Evolutionary conservation across 1,139 yeast species (phyloP), one percentile per base, ranked within the genome.

Genomic region (Meyerozyma sp.): DNA sequence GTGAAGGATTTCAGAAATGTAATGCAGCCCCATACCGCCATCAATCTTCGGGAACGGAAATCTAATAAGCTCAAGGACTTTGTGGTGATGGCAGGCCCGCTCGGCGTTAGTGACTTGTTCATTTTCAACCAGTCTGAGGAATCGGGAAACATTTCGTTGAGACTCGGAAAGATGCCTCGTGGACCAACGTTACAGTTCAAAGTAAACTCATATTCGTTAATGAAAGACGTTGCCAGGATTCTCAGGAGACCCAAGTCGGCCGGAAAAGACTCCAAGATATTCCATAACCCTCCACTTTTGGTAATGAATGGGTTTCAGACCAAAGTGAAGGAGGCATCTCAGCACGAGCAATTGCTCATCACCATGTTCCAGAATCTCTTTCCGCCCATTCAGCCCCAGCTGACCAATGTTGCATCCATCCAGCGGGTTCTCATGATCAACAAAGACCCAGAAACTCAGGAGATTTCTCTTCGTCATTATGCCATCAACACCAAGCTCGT

Each of bases 11-110:
- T 91, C 63, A 78, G 99, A 60, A 79, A 78, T 50, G 81, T 89
- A 50, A 90, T 93, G 97, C 94, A 89, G 61, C 99, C 99, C 25
- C 95, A 93, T 57, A 93, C 99, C 4, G 97, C 98, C 14, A 81
- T 89, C 55, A 85, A 82, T 53, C 75, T 94, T 49, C 76, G 84
- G 52, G 98, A 94, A 65, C 74, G 98, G 42, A 88, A 88, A 62
- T 74, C 88, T 39, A 94, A 94, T 63, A 84, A 82, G 58, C 73
- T 93, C 51, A 86, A 85, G 62, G 98, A 93, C 65, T 93, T 87
- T 56, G 78, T 91, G 16, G 96, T 90, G 20, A 91, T 93, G 97
- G 90, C 97, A 32, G 98, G 98, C 4, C 98, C 98, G 8, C 72
- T 93, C 42, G 96, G 96, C 32, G 96, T 94, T 11, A 76, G 93